Base-by-base conservation (phyloP, 371 early-diverging fungal genomes). In the Capniomyces stellatus region DNA sequence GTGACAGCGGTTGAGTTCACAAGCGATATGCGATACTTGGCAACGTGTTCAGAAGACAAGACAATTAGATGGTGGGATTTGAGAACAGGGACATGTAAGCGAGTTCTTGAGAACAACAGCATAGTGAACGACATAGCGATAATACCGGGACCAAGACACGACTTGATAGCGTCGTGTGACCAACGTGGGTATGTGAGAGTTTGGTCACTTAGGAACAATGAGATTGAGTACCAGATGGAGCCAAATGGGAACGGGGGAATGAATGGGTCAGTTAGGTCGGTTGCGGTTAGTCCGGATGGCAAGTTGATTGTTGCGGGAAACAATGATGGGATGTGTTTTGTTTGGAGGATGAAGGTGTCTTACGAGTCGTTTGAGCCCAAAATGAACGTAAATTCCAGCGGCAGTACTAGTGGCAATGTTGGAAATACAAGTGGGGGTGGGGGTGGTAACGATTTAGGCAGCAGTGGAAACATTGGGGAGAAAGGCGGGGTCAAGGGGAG, bases 121-220 rank as follows among this genome's bases (percentile, higher is more conserved):
- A 81, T 89, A 6, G 89, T 96, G 51, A 92, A 86, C 55, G 93
- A 93, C 64, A 84, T 92, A 23, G 87, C 87, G 1, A 89, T 94
- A 61, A 93, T 94, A 69, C 93, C 97, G 0, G 76, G 94, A 73
- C 43, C 46, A 29, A 59, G 58, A 61, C 91, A 91, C 65, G 93
- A 89, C 30, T 89, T 94, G 59, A 63, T 96, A 6, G 78, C 92
- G 44, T 88, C 93, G 0, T 89, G 92, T 66, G 94, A 96, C 72
- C 91, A 91, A 58, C 83, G 82, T 57, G 97, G 97, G 2, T 70
- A 77, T 31, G 85, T 96, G 40, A 86, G 83, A 56, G 78, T 94
- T 18, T 93, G 93, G 93, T 85, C 92, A 72, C 64, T 92, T 57
- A 78, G 79, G n/a, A 90, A 85, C 42, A 85, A 87, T 60, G 72